A percentile compares a stretch with the other conserved stretches of the same genome.
Conservation (phyloP, 345 rosid species). For the Pistacia atlantica region DNA sequence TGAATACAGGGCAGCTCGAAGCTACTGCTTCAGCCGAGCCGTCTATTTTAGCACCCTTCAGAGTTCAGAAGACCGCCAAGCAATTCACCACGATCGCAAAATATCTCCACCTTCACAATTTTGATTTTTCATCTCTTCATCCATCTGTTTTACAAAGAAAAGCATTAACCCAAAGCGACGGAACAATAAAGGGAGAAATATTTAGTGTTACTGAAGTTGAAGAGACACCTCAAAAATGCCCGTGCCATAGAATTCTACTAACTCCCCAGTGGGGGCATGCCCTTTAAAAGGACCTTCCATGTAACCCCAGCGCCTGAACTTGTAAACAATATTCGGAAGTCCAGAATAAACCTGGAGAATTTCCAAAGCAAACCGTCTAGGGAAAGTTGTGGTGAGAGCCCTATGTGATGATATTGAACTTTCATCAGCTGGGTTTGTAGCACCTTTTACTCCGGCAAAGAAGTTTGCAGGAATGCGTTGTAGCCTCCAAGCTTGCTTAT, state of each 20-base stretch:
- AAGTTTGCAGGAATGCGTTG: slow-evolving; percentile 42
- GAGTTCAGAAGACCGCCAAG: slow-evolving; percentile 51
- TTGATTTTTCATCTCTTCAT: slow-evolving; percentile 37
- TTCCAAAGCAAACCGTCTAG: slow-evolving; percentile 63
- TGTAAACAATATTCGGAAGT: slow-evolving; percentile 53
- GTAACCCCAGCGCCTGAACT: slow-evolving; percentile 75
- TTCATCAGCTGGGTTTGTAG: slow-evolving; percentile 36
- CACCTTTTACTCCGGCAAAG: slow-evolving; percentile 43
- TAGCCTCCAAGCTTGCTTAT: neutral
- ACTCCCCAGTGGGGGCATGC: slow-evolving; percentile 53
- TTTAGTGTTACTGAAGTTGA: neutral
- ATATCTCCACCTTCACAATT: slow-evolving; percentile 51
- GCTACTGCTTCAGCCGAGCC: slow-evolving; percentile 17
- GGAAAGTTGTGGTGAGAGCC: slow-evolving; percentile 54
- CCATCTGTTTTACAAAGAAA: slow-evolving; percentile 29
- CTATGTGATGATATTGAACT: slow-evolving; percentile 30
- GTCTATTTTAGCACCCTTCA: slow-evolving; percentile 23
- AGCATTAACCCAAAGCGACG: too few species aligned
- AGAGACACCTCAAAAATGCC: slow-evolving; percentile 24
- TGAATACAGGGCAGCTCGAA: slow-evolving; percentile 51
- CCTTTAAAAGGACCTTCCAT: slow-evolving; percentile 77
- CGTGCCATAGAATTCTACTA: slow-evolving; percentile 41
- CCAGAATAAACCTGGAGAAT: slow-evolving; percentile 55
- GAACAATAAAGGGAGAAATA: neutral
- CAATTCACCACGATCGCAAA: slow-evolving; percentile 48